Evolutionary conservation across 164 flowering plant genomes (phyloP).

Genomic region (Sextonia rubra): DNA sequence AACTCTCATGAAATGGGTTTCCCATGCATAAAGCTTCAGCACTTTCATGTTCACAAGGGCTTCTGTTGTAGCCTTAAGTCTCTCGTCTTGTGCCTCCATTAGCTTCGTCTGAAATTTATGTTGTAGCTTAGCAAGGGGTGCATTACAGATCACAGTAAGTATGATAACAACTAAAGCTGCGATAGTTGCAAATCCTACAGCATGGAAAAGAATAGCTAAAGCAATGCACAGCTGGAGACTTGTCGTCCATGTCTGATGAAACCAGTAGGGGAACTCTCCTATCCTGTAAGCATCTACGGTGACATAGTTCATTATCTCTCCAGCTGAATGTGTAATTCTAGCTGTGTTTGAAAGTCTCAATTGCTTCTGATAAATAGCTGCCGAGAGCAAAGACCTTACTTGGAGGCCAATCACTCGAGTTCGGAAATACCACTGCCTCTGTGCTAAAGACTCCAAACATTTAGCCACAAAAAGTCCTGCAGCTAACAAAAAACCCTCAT

Average conservation of each 20-base stretch:
- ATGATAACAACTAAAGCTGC: slow-evolving; percentile 48
- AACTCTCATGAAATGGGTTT: slow-evolving; percentile 49
- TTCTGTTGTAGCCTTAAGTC: slow-evolving; percentile 52
- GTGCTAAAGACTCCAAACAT: slow-evolving; percentile 51
- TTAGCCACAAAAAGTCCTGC: slow-evolving; percentile 37
- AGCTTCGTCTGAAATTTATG: slow-evolving; percentile 50
- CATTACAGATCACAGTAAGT: slow-evolving; percentile 46
- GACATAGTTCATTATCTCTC: slow-evolving; percentile 64
- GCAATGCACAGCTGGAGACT: slow-evolving; percentile 53
- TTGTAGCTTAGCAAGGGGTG: slow-evolving; percentile 61
- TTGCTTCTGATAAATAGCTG: slow-evolving; percentile 69
- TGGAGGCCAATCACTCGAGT: slow-evolving; percentile 51
- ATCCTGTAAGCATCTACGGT: slow-evolving; percentile 67
- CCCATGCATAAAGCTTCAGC: slow-evolving; percentile 74
- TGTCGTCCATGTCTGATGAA: slow-evolving; percentile 70
- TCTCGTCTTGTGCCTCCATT: slow-evolving; percentile 55
- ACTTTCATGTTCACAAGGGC: slow-evolving; percentile 61
- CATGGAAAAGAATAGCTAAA: slow-evolving; percentile 37
- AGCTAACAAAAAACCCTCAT: slow-evolving; percentile 53
- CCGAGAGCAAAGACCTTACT: slow-evolving; percentile 51
- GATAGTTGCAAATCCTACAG: slow-evolving; percentile 55
- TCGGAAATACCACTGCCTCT: slow-evolving; percentile 62
- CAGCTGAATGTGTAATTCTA: slow-evolving; percentile 42
- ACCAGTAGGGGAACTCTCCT: slow-evolving; percentile 71
- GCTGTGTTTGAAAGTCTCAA: slow-evolving; percentile 49